Evolutionary conservation across 805 yeast genomes (phyloP), one percentile per base, ranked within the genome.

Genomic region (Jamesozyma lodderae): DNA sequence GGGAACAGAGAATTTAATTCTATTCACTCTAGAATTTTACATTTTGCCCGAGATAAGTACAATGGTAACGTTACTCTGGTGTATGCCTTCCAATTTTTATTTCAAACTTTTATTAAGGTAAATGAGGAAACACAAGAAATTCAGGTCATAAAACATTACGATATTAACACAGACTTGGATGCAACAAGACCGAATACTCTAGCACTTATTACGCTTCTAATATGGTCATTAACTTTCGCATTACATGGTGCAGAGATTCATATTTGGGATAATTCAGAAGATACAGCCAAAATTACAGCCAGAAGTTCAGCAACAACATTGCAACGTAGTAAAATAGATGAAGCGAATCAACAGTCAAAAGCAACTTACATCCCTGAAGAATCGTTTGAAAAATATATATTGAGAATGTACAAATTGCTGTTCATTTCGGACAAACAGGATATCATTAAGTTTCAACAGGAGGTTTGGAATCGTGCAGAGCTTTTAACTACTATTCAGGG

Each of bases 51-150:
- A 14, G 52, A 51, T 20, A 56, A 63, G 26, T 72, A 67, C 35
- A 68, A 64, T 43, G 82, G 79, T 7, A 67, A 70, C 41, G 59
- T 73, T 9, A 65, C 77, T 19, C 72, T 73, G 7, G 63, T 79
- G 28, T 82, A 81, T 52, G 78, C 82, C 16, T 75, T 75, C 43
- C 61, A 76, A 45, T 66, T 77, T 40, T 49, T 81, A 20, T 74
- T 73, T 60, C 85, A 80, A 50, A 73, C 75, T 72, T 71, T 75
- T 43, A 52, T 79, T 32, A 29, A 33, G n/a, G 39, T 37, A 7
- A 23, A 36, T 15, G 28, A 29, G 13, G n/a, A 22, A 5, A 37
- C 6, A 61, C 62, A 31, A 4, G 63, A 64, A 27, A 31, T 42
- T 13, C 35, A 31, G n/a, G 33, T 44, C 0, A 33, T 31, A 21